Percentiles rank a stretch among this genome's conserved stretches.
Evolutionary conservation across 371 early-diverging fungal species (phyloP).

Genomic region (Mortierella sp.): DNA sequence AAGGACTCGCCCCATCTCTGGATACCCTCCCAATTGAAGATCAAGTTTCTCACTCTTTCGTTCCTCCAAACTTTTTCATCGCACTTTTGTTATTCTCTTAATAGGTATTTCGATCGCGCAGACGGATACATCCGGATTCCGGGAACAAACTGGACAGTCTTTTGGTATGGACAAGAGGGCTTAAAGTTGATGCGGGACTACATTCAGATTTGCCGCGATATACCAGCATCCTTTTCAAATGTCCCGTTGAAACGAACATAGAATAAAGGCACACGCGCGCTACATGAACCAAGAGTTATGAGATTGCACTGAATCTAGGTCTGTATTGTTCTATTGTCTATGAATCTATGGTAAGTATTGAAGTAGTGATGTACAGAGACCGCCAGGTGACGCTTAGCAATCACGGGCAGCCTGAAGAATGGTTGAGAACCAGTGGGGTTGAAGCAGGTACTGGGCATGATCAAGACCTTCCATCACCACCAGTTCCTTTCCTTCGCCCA

Average conservation of each 20-base stretch:
- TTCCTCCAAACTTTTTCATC: no score
- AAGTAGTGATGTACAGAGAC: background rate
- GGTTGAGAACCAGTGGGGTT: constrained; percentile 52
- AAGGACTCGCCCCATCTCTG: no score
- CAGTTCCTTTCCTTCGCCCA: constrained; percentile 37
- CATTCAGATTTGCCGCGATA: constrained; percentile 54
- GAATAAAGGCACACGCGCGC: no score
- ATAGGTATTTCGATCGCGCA: constrained; percentile 88
- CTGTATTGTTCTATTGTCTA: background rate
- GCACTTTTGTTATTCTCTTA: background rate
- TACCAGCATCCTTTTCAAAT: constrained; percentile 60
- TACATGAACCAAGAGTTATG: no score
- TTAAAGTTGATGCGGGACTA: constrained; percentile 53
- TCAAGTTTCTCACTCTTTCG: no score
- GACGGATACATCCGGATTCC: constrained; percentile 73
- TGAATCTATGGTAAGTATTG: background rate
- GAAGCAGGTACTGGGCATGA: constrained; percentile 63
- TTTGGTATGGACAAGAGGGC: constrained; percentile 78
- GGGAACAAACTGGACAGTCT: constrained; percentile 79
- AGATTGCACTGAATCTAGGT: constrained; percentile 7
- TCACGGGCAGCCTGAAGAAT: constrained; percentile 33
- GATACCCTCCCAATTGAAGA: no score
- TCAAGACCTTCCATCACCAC: constrained; percentile 62
- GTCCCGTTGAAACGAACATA: no score
- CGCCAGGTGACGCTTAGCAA: background rate